Evolutionary conservation across 768 basidiomycete genomes (phyloP).

Genomic region (Termitomyces sp.): DNA sequence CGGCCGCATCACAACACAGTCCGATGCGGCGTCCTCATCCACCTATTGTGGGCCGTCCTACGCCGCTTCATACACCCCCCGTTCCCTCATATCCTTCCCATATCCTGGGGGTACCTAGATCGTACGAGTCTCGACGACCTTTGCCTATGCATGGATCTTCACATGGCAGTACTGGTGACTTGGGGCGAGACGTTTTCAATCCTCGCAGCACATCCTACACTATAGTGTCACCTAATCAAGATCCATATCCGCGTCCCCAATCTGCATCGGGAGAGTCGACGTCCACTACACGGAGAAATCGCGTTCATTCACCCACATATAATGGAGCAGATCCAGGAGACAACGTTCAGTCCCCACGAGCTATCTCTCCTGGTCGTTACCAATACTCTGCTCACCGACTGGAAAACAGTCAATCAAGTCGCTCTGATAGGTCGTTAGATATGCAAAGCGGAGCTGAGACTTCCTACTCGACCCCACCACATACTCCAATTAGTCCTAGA

Average conservation of each 20-base stretch:
- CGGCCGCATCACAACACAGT: constrained; percentile 29
- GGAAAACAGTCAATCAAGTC: constrained; percentile 25
- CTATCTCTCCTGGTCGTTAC: constrained; percentile 32
- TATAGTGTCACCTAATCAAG: constrained; percentile 42
- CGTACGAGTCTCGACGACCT: constrained; percentile 40
- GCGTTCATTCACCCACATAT: constrained; percentile 34
- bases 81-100: constrained; percentile 18
- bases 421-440: constrained; percentile 31
- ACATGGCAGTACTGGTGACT: constrained; percentile 27
- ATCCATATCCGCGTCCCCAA: constrained; percentile 58
- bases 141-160: constrained; percentile 37
- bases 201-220: constrained; percentile 18
- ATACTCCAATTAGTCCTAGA: constrained; percentile 55
- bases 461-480: constrained; percentile 45
- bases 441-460: constrained; percentile 37
- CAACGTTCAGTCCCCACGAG: constrained; percentile 33
- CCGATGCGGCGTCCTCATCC: constrained; percentile 26
- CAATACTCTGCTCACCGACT: constrained; percentile 26
- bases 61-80: constrained; percentile 14
- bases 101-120: constrained; percentile 33
- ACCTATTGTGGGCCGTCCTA: constrained; percentile 28
- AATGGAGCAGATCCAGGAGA: constrained; percentile 31
- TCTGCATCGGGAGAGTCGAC: constrained; percentile 54
- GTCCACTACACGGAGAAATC: constrained; percentile 31
- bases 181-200: constrained; percentile 22